Percentiles rank a stretch among this genome's conserved stretches.
These are phyloP conservation scores for Chlorencoelia australis DNA, from an alignment of 2,329 filamentous ascomycete species.

Conservation along the genomic window DNA sequence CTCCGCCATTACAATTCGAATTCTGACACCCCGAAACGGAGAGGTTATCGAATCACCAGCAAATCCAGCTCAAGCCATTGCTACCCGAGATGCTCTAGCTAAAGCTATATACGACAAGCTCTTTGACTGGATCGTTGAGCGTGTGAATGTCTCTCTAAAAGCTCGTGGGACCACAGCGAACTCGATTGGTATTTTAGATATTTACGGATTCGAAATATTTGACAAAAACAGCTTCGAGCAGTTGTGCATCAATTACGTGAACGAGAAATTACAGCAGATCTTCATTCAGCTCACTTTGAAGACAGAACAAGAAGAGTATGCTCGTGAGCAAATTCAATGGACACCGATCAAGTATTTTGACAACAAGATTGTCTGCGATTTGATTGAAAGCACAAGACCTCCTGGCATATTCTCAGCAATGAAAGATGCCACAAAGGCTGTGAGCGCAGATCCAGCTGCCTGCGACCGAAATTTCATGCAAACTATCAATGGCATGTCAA, in stretches of 20 bases:
- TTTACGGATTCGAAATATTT: slow-evolving; percentile 98
- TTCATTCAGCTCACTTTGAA: slow-evolving; percentile 97
- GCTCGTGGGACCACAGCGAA: slow-evolving; percentile 67
- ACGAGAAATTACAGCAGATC: slow-evolving; percentile 97
- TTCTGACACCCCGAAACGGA: slow-evolving; percentile 60
- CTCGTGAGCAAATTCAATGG: slow-evolving; percentile 93
- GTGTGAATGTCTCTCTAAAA: slow-evolving; percentile 80
- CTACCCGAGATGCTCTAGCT: slow-evolving; percentile 82
- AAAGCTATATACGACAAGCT: slow-evolving; percentile 97
- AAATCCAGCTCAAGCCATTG: slow-evolving; percentile 75
- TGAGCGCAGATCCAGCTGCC: slow-evolving; percentile 86
- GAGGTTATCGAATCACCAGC: slow-evolving; percentile 66
- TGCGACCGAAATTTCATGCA: slow-evolving; percentile 96
- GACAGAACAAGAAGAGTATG: slow-evolving; percentile 96
- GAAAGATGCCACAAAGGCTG: slow-evolving; percentile 98
- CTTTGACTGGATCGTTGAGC: slow-evolving; percentile 95
- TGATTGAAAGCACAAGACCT: slow-evolving; percentile 87
- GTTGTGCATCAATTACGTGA: slow-evolving; percentile 99
- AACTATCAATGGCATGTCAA: slow-evolving; percentile 79
- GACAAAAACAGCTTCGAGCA: slow-evolving; percentile 99
- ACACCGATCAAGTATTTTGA: slow-evolving; percentile 99
- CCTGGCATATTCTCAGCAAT: slow-evolving; percentile 89
- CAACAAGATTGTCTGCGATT: slow-evolving; percentile 95
- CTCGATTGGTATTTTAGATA: slow-evolving; percentile 93
- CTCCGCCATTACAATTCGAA: slow-evolving; percentile 79